phyloP scores from a whole-genome alignment of 768 basidiomycete genomes.

The Boletales sp. region DNA sequence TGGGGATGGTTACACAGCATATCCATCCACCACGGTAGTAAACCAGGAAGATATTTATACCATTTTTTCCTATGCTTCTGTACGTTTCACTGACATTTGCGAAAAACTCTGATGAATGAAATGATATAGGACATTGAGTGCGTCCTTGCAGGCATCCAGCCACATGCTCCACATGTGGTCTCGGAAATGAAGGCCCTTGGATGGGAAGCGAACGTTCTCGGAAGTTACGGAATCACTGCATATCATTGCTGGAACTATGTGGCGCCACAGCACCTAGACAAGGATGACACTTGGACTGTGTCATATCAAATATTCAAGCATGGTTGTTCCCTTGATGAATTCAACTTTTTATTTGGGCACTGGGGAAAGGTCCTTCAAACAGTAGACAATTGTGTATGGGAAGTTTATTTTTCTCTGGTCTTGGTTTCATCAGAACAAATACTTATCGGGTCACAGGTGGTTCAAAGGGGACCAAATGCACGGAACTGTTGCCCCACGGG shows the following conservation, averaged over 20 bases:
- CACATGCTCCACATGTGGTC: background rate
- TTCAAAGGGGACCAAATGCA: too few relatives aligned
- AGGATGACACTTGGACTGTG: background rate
- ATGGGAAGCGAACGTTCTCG: background rate
- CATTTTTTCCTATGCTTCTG: background rate
- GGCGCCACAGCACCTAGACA: background rate
- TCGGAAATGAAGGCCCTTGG: background rate
- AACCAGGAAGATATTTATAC: background rate
- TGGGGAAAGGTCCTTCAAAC: constrained; percentile 5
- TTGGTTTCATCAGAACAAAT: too few relatives aligned
- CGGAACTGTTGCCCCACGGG: too few relatives aligned
- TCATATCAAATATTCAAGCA: constrained; percentile 8
- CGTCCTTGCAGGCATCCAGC: background rate
- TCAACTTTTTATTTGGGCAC: constrained; percentile 2
- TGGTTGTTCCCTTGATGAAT: background rate
- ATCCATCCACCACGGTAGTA: background rate
- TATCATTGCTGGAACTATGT: constrained; percentile 16
- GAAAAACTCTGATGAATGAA: too few relatives aligned
- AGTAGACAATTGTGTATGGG: constrained; percentile 1
- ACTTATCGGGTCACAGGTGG: too few relatives aligned
- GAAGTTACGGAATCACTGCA: background rate
- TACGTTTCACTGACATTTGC: background rate
- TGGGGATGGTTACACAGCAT: constrained; percentile 1
- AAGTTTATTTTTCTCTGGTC: background rate
- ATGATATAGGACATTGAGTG: background rate